Evolutionary conservation across 1,284 basidiomycete genomes (phyloP).

Genomic region (Amylostereum chailletii): DNA sequence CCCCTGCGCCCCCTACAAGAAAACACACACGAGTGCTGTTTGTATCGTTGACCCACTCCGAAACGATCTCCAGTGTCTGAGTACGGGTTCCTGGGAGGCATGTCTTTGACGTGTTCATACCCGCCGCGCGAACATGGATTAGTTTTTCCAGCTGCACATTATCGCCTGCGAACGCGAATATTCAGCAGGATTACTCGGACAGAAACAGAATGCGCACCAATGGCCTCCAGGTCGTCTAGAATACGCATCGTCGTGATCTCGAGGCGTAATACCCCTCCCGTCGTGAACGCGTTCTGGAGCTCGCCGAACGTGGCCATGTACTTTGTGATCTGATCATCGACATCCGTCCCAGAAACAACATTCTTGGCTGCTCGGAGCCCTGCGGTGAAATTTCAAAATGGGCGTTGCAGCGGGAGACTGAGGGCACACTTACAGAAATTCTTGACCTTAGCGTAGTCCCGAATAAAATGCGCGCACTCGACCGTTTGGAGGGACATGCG

Average conservation of each 20-base stretch:
- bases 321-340: conserved; percentile 3
- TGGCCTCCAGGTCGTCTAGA: conserved; percentile 4
- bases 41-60: conserved; percentile 12
- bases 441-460: background rate
- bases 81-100: conserved; percentile 12
- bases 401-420: too few species aligned
- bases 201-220: conserved; percentile 5
- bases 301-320: conserved; percentile 8
- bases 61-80: conserved; percentile 12
- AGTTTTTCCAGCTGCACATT: conserved; percentile 10
- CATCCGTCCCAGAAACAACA: background rate
- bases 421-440: background rate
- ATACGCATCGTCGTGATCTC: conserved; percentile 6
- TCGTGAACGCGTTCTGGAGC: conserved; percentile 5
- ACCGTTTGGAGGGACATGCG: conserved; percentile 1
- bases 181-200: background rate
- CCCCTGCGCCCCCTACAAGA: conserved; percentile 12
- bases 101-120: conserved; percentile 5
- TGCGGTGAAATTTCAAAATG: background rate
- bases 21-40: conserved; percentile 8
- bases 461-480: background rate
- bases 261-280: conserved; percentile 1
- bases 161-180: conserved; percentile 1
- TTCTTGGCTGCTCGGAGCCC: background rate
- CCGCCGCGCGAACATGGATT: conserved; percentile 11